Conservation (phyloP, 257 asterid species). For the Lithospermum erythrorhizon region DNA sequence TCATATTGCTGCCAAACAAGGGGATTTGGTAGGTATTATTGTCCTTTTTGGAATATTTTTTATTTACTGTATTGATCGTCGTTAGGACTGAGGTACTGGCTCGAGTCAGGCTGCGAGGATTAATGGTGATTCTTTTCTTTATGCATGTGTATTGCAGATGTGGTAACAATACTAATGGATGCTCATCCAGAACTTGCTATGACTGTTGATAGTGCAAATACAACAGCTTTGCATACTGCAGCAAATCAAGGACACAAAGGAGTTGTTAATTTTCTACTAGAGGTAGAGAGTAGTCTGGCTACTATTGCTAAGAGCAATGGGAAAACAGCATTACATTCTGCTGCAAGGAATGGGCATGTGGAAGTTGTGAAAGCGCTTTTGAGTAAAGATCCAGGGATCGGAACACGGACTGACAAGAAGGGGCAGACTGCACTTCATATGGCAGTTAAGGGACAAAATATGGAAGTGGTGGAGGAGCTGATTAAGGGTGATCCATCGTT, state of each 20-base stretch:
- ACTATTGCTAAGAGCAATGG: slow-evolving; percentile 36
- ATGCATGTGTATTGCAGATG: slow-evolving; percentile 14
- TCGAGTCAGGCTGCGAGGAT: neutral
- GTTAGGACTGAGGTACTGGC: neutral
- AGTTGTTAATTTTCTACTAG: slow-evolving; percentile 31
- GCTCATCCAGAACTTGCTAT: slow-evolving; percentile 36
- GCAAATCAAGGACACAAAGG: slow-evolving; percentile 35
- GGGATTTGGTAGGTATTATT: slow-evolving; percentile 28
- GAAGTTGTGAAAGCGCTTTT: slow-evolving; percentile 28
- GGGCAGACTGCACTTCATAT: slow-evolving; percentile 47
- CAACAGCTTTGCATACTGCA: slow-evolving; percentile 40
- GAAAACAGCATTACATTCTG: slow-evolving; percentile 40
- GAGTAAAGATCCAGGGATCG: slow-evolving; percentile 22
- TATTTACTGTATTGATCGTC: neutral
- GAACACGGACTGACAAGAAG: slow-evolving; percentile 29
- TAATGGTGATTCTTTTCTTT: neutral
- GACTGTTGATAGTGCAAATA: slow-evolving; percentile 36
- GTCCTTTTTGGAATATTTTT: too few species aligned
- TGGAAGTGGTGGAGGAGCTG: slow-evolving; percentile 35
- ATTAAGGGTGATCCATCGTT: slow-evolving; percentile 19
- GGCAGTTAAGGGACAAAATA: slow-evolving; percentile 44
- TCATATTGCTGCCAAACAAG: slow-evolving; percentile 50
- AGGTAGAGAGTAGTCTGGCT: slow-evolving; percentile 25
- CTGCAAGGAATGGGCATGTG: slow-evolving; percentile 43
- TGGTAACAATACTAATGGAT: slow-evolving; percentile 32